phyloP scores from a whole-genome alignment of 2,329 filamentous ascomycete species.

The Fusarium subtropicale region DNA sequence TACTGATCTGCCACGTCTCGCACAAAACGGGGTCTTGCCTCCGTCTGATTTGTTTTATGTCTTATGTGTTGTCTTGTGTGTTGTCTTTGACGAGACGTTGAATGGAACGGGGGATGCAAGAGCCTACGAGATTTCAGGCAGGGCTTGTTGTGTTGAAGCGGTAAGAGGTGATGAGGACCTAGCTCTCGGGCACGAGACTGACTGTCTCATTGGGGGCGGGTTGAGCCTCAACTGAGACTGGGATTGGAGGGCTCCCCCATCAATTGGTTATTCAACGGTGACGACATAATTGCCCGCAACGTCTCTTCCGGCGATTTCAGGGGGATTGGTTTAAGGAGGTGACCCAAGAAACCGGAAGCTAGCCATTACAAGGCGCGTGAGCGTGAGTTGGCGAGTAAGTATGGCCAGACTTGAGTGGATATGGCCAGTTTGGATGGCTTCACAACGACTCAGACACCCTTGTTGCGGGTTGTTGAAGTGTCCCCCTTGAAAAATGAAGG shows the following conservation, averaged over 20 bases:
- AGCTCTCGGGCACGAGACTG: background rate
- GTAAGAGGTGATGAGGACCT: constrained; percentile 8
- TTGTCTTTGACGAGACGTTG: constrained; percentile 16
- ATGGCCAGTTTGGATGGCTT: constrained; percentile 31
- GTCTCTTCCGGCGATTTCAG: constrained; percentile 20
- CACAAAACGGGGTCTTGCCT: background rate
- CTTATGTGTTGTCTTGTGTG: constrained; percentile 26
- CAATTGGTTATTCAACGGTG: constrained; percentile 19
- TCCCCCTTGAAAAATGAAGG: constrained; percentile 28
- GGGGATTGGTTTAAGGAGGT: constrained; percentile 23
- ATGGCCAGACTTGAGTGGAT: constrained; percentile 41
- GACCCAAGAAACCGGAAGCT: constrained; percentile 39
- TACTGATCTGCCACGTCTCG: constrained; percentile 9
- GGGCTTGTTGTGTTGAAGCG: background rate
- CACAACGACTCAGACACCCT: constrained; percentile 37
- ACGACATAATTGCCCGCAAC: constrained; percentile 21
- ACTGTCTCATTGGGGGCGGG: constrained; percentile 1
- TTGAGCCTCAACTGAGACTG: constrained; percentile 20
- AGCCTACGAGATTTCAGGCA: background rate
- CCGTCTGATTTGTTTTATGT: background rate
- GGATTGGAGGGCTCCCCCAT: constrained; percentile 17
- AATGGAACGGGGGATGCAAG: background rate
- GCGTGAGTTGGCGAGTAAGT: constrained; percentile 31
- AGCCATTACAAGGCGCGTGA: constrained; percentile 29
- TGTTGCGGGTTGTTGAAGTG: constrained; percentile 39